phyloP scores from a whole-genome alignment of 176 grass and related monocot species.

The Oryza glumipatula region DNA sequence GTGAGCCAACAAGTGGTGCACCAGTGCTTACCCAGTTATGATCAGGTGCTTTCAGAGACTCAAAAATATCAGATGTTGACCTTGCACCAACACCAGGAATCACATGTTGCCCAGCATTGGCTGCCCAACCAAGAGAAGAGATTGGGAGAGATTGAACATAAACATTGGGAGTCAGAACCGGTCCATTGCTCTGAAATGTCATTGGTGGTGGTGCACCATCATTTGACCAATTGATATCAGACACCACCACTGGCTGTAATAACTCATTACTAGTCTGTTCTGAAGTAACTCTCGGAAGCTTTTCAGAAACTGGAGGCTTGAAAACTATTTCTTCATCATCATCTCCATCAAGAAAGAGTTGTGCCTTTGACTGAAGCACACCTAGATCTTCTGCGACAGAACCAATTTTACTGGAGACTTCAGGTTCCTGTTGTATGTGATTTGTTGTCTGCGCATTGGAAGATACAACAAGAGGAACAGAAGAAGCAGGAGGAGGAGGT shows the following conservation, averaged over 20 bases:
- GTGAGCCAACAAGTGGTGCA: conserved; percentile 41
- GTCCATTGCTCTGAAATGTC: conserved; percentile 20
- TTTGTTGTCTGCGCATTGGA: conserved; percentile 3
- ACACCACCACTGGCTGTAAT: conserved; percentile 33
- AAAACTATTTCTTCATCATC: conserved; percentile 95
- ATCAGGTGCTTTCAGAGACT: conserved; percentile 28
- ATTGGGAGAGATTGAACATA: conserved; percentile 32
- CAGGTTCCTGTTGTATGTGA: conserved; percentile 19
- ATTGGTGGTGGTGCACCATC: not conserved
- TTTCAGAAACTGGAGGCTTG: conserved; percentile 58
- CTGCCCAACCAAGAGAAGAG: conserved; percentile 35
- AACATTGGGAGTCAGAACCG: conserved; percentile 15
- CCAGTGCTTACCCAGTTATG: conserved; percentile 41
- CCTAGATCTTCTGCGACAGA: conserved; percentile 23
- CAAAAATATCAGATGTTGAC: conserved; percentile 44
- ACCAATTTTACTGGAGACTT: conserved; percentile 26
- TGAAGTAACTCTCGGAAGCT: conserved; percentile 39
- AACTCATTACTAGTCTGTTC: conserved; percentile 26
- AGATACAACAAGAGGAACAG: not conserved
- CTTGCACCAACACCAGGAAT: conserved; percentile 30
- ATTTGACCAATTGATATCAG: conserved; percentile 27
- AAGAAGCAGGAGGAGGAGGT: conserved; percentile 43
- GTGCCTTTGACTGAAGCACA: conserved; percentile 28
- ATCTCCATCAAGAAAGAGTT: conserved; percentile 57
- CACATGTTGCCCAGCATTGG: conserved; percentile 27